Evolutionary conservation across 257 asterid species (phyloP).

Genomic region (Ajuga chamaepitys): DNA sequence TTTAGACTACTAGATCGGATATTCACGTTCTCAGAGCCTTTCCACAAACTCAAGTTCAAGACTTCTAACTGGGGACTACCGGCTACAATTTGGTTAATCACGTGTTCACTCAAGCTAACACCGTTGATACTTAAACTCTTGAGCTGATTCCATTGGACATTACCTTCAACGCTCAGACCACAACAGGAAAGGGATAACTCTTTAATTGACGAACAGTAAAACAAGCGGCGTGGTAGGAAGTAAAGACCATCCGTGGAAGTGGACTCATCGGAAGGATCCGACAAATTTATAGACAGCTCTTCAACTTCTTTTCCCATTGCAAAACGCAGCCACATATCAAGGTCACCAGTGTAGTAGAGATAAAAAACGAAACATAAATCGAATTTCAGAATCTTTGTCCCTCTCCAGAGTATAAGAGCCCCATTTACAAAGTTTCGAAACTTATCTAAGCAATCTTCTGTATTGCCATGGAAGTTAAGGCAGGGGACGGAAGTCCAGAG

Average conservation of each 20-base stretch:
- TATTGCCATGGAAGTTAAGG: background rate
- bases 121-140: background rate
- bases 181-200: background rate
- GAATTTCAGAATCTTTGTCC: background rate
- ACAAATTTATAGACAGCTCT: background rate
- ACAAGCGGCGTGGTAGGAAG: background rate
- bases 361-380: background rate
- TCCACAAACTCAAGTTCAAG: background rate
- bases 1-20: background rate
- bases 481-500: background rate
- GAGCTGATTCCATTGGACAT: background rate
- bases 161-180: background rate
- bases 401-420: background rate
- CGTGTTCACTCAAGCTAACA: background rate
- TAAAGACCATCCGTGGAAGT: background rate
- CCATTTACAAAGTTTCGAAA: background rate
- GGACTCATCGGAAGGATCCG: background rate
- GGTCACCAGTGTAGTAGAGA: background rate
- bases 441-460: background rate
- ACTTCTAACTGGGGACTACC: background rate
- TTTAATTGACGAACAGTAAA: background rate
- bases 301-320: background rate
- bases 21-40: background rate
- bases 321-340: background rate
- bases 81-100: background rate